Evolutionary conservation across 2,329 filamentous ascomycete species (phyloP).

Genomic region (Ophiostoma pallidulum): DNA sequence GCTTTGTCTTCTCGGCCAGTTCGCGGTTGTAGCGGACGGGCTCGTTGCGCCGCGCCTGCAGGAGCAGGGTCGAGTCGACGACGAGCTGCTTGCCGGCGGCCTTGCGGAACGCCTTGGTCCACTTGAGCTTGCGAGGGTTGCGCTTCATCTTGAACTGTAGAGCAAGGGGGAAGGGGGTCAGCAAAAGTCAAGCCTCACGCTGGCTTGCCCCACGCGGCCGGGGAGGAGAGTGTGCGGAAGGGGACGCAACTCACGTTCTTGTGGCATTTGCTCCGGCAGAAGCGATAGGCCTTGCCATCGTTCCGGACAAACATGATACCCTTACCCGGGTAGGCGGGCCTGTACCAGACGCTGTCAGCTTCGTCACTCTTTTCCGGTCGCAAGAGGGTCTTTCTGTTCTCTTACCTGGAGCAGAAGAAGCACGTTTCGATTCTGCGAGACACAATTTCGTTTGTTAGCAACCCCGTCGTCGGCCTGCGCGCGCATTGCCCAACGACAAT

Average conservation of each 20-base stretch:
- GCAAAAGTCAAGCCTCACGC: too few relatives aligned
- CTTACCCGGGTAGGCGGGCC: constrained; percentile 46
- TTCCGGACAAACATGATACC: constrained; percentile 45
- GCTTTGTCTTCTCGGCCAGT: constrained; percentile 74
- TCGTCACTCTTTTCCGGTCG: background rate
- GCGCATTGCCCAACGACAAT: too few relatives aligned
- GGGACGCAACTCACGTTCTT: constrained; percentile 44
- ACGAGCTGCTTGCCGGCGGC: constrained; percentile 79
- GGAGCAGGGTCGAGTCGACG: constrained; percentile 87
- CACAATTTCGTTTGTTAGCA: background rate
- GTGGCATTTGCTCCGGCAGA: constrained; percentile 52
- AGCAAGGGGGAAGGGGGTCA: background rate
- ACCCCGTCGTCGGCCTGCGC: too few relatives aligned
- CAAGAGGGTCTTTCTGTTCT: background rate
- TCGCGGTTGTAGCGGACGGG: constrained; percentile 95
- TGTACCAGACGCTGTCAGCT: constrained; percentile 6
- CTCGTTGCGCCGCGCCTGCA: constrained; percentile 85
- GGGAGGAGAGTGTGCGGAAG: too few relatives aligned
- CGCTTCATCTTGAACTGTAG: constrained; percentile 89
- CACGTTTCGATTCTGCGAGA: constrained; percentile 52
- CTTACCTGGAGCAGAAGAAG: constrained; percentile 58
- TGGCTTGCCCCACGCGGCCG: too few relatives aligned
- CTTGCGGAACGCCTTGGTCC: constrained; percentile 90
- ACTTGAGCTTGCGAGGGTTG: constrained; percentile 91
- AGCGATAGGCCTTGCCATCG: constrained; percentile 45